Evolutionary conservation across 2,329 filamentous ascomycete species (phyloP).

Genomic region (Beauveria sp.): DNA sequence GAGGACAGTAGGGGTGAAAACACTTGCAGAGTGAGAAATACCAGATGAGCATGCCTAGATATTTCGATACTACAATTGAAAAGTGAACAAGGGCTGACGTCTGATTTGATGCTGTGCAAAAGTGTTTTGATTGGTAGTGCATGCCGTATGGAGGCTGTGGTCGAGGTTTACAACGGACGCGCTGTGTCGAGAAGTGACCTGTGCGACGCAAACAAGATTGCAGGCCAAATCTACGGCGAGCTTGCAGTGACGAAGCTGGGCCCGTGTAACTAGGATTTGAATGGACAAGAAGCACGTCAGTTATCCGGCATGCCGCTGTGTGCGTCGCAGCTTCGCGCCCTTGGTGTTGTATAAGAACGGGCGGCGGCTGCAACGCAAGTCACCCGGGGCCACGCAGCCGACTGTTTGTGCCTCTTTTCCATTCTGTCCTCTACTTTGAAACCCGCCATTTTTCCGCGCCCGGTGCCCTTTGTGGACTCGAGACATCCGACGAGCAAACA

Average conservation of each 20-base stretch:
- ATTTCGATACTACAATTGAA: constrained; percentile 9
- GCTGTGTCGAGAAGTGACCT: neutral
- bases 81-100: neutral
- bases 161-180: neutral
- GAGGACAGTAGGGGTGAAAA: neutral
- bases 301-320: neutral
- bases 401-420: neutral
- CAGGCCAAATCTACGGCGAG: neutral
- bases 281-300: neutral
- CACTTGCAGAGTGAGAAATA: constrained; percentile 11
- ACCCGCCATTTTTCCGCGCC: no score
- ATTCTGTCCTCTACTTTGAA: neutral
- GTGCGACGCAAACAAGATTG: constrained; percentile 6
- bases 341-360: neutral
- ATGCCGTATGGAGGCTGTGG: neutral
- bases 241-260: neutral
- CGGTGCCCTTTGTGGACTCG: no score
- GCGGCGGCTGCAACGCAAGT: neutral
- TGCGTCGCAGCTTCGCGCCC: neutral
- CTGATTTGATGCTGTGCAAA: neutral
- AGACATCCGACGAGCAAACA: no score
- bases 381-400: neutral
- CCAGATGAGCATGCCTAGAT: constrained; percentile 8
- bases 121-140: neutral
- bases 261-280: neutral